Evolutionary conservation across 2,329 filamentous ascomycete genomes (phyloP).

Genomic region (Aspergillus ochraceus): DNA sequence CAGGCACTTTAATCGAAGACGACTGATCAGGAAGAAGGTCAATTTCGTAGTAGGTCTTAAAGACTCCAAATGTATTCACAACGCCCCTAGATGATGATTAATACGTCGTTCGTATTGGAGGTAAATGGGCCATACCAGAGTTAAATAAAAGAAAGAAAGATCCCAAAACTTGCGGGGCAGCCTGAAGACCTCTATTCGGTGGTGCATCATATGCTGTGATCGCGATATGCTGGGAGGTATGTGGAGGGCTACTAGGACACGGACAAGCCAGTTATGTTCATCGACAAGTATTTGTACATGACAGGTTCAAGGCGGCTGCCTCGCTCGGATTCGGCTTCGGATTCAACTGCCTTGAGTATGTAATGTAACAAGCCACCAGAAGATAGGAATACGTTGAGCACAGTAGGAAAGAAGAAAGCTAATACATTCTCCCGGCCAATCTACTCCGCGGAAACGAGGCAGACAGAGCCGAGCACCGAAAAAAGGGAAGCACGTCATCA

Average conservation of each 20-base stretch:
- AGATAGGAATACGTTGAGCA: neutral
- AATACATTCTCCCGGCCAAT: neutral
- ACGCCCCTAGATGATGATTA: neutral
- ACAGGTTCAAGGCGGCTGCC: neutral
- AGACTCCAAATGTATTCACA: conserved; percentile 1
- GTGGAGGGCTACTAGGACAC: neutral
- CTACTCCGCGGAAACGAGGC: neutral
- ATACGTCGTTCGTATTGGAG: neutral
- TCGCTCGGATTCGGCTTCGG: neutral
- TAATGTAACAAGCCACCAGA: neutral
- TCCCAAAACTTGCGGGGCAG: neutral
- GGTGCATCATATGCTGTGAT: neutral
- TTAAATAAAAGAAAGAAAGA: neutral
- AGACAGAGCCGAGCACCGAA: neutral
- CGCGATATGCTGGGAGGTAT: neutral
- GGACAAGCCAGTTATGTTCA: too few relatives aligned
- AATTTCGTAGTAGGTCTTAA: conserved; percentile 4
- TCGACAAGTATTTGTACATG: neutral
- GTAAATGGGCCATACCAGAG: neutral
- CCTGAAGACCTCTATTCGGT: neutral
- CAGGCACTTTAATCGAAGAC: neutral
- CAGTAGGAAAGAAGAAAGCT: neutral
- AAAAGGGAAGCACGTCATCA: neutral
- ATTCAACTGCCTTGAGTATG: neutral
- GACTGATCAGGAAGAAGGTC: neutral